phyloP scores from a whole-genome alignment of 2,329 filamentous ascomycete species.

The Nemania serpens region DNA sequence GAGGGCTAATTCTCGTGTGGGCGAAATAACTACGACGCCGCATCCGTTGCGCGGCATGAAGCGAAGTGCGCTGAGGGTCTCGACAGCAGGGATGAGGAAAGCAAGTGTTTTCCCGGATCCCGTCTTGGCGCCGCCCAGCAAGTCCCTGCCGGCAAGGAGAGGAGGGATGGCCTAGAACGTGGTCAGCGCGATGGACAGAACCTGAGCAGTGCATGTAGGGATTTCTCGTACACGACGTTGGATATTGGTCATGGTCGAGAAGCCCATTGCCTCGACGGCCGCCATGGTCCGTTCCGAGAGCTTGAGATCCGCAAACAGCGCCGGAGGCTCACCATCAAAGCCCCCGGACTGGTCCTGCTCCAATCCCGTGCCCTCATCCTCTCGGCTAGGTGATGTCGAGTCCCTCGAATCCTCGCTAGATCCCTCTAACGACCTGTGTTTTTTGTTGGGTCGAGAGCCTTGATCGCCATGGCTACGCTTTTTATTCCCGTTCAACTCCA shows the following conservation, averaged over 20 bases:
- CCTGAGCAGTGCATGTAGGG: constrained; percentile 63
- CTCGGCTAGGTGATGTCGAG: not conserved
- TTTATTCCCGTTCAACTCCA: not conserved
- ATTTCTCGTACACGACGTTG: constrained; percentile 74
- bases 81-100: constrained; percentile 91
- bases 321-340: not conserved
- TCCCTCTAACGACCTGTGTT: not conserved
- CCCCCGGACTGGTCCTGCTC: not conserved
- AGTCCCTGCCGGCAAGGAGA: constrained; percentile 79
- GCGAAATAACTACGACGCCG: constrained; percentile 89
- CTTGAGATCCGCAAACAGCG: constrained; percentile 65
- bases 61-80: constrained; percentile 85
- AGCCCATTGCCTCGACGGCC: constrained; percentile 82
- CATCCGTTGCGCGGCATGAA: constrained; percentile 93
- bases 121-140: constrained; percentile 92
- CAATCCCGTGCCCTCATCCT: not conserved
- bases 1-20: constrained; percentile 89
- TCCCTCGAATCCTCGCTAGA: not conserved
- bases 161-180: not conserved
- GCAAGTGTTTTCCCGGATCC: constrained; percentile 93
- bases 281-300: constrained; percentile 88
- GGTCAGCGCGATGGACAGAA: not conserved
- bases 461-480: not conserved
- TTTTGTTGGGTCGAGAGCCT: not conserved
- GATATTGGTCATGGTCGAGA: constrained; percentile 94